Conservation (phyloP, 805 yeast species). For the Wickerhamiella australiensis region DNA sequence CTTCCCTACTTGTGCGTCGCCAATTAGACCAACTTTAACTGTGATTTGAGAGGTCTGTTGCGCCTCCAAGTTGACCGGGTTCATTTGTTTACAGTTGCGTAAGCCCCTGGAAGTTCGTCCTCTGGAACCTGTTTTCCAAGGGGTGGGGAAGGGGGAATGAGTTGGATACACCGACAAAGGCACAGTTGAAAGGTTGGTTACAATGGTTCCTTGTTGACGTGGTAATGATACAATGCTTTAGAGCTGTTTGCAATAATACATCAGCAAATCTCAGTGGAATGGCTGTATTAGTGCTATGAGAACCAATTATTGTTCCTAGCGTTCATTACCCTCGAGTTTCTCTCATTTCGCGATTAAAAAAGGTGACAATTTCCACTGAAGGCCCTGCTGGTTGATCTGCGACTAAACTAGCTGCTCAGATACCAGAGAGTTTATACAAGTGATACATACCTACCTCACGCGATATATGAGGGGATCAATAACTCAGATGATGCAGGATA, state of each 20-base stretch:
- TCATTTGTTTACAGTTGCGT: slow-evolving; percentile 6
- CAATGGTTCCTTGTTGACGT: not conserved
- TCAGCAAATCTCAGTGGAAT: too few species aligned
- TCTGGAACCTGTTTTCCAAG: not conserved
- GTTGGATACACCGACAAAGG: too few species aligned
- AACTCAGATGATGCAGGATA: not conserved
- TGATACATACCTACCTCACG: too few species aligned
- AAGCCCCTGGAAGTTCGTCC: not conserved
- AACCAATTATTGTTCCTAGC: too few species aligned
- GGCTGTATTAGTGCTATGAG: too few species aligned
- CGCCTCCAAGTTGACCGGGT: slow-evolving; percentile 23
- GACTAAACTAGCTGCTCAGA: not conserved
- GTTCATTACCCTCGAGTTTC: too few species aligned
- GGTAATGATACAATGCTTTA: too few species aligned
- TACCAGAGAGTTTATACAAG: not conserved
- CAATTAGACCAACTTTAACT: slow-evolving; percentile 80
- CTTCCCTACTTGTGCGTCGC: slow-evolving; percentile 93
- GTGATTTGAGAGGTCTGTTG: slow-evolving; percentile 26
- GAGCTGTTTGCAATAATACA: too few species aligned
- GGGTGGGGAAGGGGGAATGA: not conserved
- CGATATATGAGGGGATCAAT: too few species aligned
- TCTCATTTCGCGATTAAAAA: too few species aligned
- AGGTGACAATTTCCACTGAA: too few species aligned
- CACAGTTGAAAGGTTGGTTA: not conserved
- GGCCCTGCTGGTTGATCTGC: slow-evolving; percentile 1